phyloP scores from a whole-genome alignment of 495 filamentous ascomycete species.

The Penicillium roqueforti region DNA sequence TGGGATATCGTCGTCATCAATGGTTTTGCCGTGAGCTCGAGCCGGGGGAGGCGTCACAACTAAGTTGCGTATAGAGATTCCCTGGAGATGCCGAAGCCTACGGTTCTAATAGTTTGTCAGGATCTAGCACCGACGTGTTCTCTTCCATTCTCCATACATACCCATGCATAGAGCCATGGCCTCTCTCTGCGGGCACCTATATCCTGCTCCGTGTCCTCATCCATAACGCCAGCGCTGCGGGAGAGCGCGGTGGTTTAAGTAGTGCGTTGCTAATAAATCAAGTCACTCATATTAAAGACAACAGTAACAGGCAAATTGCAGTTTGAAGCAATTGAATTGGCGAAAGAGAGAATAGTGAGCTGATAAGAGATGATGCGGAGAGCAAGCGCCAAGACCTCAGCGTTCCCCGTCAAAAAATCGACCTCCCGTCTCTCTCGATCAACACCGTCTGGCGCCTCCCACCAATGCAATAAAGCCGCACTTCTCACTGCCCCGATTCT shows the following conservation, averaged over 20 bases:
- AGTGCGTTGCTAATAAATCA: not conserved
- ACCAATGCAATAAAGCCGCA: conserved; percentile 16
- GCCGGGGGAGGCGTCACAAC: conserved; percentile 49
- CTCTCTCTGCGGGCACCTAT: conserved; percentile 19
- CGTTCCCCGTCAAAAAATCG: conserved; percentile 32
- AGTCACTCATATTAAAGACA: conserved; percentile 5
- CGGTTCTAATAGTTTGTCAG: conserved; percentile 58
- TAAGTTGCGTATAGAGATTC: conserved; percentile 83
- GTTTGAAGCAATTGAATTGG: conserved; percentile 9
- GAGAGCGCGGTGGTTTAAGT: conserved; percentile 4
- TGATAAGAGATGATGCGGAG: conserved; percentile 27
- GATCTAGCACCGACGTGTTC: conserved; percentile 1
- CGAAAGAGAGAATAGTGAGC: conserved; percentile 1
- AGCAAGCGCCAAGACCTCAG: conserved; percentile 27
- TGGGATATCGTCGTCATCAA: conserved; percentile 79
- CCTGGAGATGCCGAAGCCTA: conserved; percentile 81
- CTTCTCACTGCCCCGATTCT: not conserved
- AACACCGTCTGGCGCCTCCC: conserved; percentile 13
- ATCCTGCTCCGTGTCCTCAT: conserved; percentile 21
- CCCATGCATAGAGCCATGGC: conserved; percentile 24
- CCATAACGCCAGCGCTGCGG: conserved; percentile 6
- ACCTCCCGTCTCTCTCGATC: conserved; percentile 22
- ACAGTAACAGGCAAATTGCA: not conserved
- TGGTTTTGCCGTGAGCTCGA: conserved; percentile 63
- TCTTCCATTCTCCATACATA: conserved; percentile 15